These are phyloP conservation scores for Myxozyma melibiosi DNA, from an alignment of 805 yeast genomes.

Conservation along the genomic window DNA sequence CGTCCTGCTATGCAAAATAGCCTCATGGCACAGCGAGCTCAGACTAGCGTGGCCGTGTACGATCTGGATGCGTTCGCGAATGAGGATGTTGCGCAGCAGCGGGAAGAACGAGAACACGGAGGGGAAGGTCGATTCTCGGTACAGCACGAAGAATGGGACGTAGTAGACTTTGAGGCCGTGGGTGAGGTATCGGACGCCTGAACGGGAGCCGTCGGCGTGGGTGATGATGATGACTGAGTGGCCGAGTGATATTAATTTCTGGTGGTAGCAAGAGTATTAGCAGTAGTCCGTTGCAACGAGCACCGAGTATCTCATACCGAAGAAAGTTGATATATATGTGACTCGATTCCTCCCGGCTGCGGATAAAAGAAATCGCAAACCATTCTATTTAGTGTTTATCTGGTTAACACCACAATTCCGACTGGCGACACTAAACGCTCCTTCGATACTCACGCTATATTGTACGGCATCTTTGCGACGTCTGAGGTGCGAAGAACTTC, in stretches of 20 bases:
- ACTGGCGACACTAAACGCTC: too few species aligned
- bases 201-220: constrained; percentile 81
- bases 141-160: constrained; percentile 77
- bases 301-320: constrained; percentile 43
- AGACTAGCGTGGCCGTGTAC: constrained; percentile 96
- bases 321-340: constrained; percentile 89
- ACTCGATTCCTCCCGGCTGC: constrained; percentile 97
- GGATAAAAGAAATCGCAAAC: constrained; percentile 97
- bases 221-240: constrained; percentile 62
- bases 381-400: too few species aligned
- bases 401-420: too few species aligned
- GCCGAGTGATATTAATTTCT: constrained; percentile 36
- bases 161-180: constrained; percentile 93
- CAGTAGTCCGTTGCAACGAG: background rate
- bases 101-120: constrained; percentile 89
- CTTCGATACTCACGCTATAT: constrained; percentile 41
- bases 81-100: constrained; percentile 74
- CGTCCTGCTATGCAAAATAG: constrained; percentile 84
- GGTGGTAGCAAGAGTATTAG: background rate
- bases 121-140: constrained; percentile 84
- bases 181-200: constrained; percentile 79
- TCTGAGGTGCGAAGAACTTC: background rate
- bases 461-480: constrained; percentile 37
- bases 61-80: constrained; percentile 82
- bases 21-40: constrained; percentile 84